Base-by-base conservation (phyloP, 1,139 yeast species). In the Blastobotrys proliferans region DNA sequence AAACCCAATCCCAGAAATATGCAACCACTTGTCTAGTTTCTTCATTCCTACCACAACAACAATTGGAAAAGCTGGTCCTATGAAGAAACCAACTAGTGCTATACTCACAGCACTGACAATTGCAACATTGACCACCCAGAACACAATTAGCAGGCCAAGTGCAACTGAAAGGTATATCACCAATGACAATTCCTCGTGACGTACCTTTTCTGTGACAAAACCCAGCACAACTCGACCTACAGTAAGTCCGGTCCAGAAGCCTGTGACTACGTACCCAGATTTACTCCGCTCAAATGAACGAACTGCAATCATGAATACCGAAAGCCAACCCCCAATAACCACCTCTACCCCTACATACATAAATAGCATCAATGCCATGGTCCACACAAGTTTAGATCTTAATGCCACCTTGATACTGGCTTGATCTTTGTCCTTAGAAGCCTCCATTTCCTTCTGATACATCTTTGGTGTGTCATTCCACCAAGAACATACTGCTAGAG, bases 51-150 rank as follows among this genome's bases (percentile, higher is more conserved):
- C 73, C 10, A 83, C 76, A 43, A 83, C 77, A 0, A 84, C 77
- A 8, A 92, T 80, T 0, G 94, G 92, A 63, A 82, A 86, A 4
- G 84, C 68, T 1, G 96, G 95, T 0, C 95, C 96, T 24, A 83
- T 79, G 49, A 76, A 76, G 26, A 78, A 66, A 0, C 95, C 95
- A 33, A 79, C 68, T 9, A 74, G 34, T 38, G 81, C 77, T 0
- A 80, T 77, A 30, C 52, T 53, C 6, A 63, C 45, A 2, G 66
- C 64, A 1, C 62, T 55, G 8, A 50, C 55, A 4, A 51, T 44
- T 20, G 61, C 48, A 28, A 45, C 47, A 6, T 61, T 58, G 5
- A 59, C 53, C 8, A 53, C 47, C 67, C 66, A 61, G 29, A 55
- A 52, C 30, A 62, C 42, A 2, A 59, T 43, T 21, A 54, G 43